phyloP scores from a whole-genome alignment of 2,329 filamentous ascomycete genomes.

The Volutella citrinella region DNA sequence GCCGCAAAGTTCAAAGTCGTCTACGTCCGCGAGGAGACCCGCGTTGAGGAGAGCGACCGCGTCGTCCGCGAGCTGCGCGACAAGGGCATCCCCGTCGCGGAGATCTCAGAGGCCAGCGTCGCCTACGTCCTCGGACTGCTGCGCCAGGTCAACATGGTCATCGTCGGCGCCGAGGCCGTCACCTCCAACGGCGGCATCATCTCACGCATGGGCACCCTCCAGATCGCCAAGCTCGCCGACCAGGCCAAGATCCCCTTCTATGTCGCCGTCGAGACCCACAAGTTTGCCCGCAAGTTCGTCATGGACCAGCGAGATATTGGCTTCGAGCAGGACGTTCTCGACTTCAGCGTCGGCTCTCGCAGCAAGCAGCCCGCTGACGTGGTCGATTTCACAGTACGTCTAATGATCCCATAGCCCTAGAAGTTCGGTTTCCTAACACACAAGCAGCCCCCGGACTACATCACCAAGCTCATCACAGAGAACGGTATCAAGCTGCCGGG shows the following conservation, averaged over 20 bases:
- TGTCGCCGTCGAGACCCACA: conserved; percentile 92
- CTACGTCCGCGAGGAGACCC: conserved; percentile 63
- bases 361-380: conserved; percentile 49
- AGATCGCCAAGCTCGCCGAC: conserved; percentile 79
- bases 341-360: conserved; percentile 59
- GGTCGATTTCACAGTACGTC: conserved; percentile 69
- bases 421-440: no score
- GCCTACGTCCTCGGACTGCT: conserved; percentile 67
- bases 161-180: conserved; percentile 77
- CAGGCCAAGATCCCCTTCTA: conserved; percentile 73
- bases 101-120: conserved; percentile 57
- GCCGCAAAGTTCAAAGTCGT: conserved; percentile 76
- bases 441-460: conserved; percentile 59
- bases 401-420: no score
- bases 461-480: conserved; percentile 74
- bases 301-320: conserved; percentile 78
- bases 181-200: conserved; percentile 94
- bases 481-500: conserved; percentile 68
- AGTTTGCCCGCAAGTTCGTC: conserved; percentile 87
- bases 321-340: conserved; percentile 72
- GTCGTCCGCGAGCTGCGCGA: conserved; percentile 70
- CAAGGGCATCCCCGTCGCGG: conserved; percentile 76
- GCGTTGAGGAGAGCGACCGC: conserved; percentile 60
- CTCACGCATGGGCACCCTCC: conserved; percentile 79
- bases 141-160: conserved; percentile 61